phyloP scores from a whole-genome alignment of 164 flowering plant genomes.

The Amborella trichopoda region DNA sequence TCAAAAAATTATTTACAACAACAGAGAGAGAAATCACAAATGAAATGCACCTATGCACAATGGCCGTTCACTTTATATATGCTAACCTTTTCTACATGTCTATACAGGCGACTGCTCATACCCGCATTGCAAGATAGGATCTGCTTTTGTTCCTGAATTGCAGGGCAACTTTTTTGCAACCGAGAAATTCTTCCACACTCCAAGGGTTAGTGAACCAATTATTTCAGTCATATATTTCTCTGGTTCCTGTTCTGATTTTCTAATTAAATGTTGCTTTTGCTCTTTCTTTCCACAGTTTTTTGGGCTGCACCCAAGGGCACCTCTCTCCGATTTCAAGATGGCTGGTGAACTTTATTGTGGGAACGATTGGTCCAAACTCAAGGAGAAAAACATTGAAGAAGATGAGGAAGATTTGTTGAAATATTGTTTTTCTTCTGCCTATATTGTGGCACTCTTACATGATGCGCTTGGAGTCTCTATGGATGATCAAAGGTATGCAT shows the following conservation, averaged over 20 bases:
- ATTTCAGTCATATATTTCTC: background rate
- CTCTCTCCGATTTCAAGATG: conserved; percentile 25
- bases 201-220: conserved; percentile 26
- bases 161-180: conserved; percentile 17
- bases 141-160: conserved; percentile 18
- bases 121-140: conserved; percentile 25
- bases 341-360: conserved; percentile 38
- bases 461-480: conserved; percentile 30
- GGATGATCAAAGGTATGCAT: conserved; percentile 26
- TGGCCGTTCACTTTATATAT: too few relatives aligned
- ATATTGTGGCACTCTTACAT: conserved; percentile 31
- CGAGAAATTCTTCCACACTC: conserved; percentile 23
- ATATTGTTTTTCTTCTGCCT: conserved; percentile 51
- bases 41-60: too few relatives aligned
- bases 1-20: too few relatives aligned
- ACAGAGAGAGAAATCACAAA: too few relatives aligned
- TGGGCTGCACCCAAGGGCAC: conserved; percentile 30
- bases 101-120: conserved; percentile 25
- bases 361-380: conserved; percentile 29
- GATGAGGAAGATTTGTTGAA: conserved; percentile 26
- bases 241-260: background rate
- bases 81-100: too few relatives aligned
- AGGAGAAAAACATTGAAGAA: conserved; percentile 12
- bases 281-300: conserved; percentile 22
- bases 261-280: background rate